Base-by-base conservation (phyloP, 2,329 filamentous ascomycete genomes). In the Stemphylium beticola region DNA sequence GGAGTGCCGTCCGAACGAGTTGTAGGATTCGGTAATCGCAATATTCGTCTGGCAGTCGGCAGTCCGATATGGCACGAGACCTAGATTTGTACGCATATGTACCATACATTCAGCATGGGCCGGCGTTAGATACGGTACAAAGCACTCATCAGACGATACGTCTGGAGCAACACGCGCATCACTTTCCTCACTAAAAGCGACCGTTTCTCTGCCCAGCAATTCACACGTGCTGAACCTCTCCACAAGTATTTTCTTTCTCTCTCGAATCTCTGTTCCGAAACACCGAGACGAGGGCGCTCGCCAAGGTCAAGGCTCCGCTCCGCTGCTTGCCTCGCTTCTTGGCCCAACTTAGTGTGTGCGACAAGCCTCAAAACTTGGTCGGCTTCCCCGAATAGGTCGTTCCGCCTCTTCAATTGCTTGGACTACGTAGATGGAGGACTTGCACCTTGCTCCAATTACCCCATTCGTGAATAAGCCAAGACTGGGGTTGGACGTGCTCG, bases 61-160 rank as follows among this genome's bases (percentile, higher is more conserved):
- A 26, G 34, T 39, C 41, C 22, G 18, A 24, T 20, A 11, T 43
- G 31, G 46, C 24, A 36, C 40, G 15, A 17, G 36, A 34, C 34
- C 14, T 29, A 57, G 22, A 42, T 43, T 58, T 67, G 58, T 61
- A 59, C 42, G 45, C 49, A 59, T 54, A 67, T 68, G 64, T 68
- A 71, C 49, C 52, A 68, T 64, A 69, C 34, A 58, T 37, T 44
- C 51, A 66, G 66, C 66, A 71, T 69, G 58, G 57, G 33, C 41
- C 34, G 67, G 67, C 60, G 66, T 68, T 68, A 61, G 58, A 59
- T 53, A 64, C 53, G 52, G 39, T 41, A 50, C 33, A 50, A 11
- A 22, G 20, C 34, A 45, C 26, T 22, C 14, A 11, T 22, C 37
- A 40, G 31, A 24, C 22, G 26, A 31, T 20, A 49, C 17, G 39